These are phyloP conservation scores for Micromonas commoda DNA, from an alignment of 139 green algal genomes.

Conservation along the genomic window DNA sequence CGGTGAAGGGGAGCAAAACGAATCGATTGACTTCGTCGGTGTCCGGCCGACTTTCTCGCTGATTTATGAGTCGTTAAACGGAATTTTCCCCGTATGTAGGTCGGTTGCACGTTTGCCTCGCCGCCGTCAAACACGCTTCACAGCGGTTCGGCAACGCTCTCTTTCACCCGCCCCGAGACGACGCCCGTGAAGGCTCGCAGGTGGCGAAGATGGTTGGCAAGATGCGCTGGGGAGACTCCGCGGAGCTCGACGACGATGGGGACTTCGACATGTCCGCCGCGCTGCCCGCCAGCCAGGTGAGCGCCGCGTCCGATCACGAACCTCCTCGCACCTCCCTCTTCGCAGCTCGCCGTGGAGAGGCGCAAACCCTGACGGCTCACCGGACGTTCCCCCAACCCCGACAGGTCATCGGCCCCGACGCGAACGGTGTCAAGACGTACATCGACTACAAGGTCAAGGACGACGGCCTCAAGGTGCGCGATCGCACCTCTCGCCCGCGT, in stretches of 20 bases:
- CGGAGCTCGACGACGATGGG: slow-evolving; percentile 1
- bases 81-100: too few relatives aligned
- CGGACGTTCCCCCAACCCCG: background rate
- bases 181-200: background rate
- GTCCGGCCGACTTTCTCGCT: too few relatives aligned
- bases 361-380: too few relatives aligned
- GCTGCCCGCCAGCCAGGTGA: background rate
- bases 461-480: slow-evolving; percentile 61
- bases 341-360: too few relatives aligned
- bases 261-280: background rate
- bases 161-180: background rate
- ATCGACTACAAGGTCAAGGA: slow-evolving; percentile 88
- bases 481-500: background rate
- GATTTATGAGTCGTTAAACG: too few relatives aligned
- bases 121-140: too few relatives aligned
- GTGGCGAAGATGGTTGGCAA: background rate
- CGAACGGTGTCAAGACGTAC: slow-evolving; percentile 80
- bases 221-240: background rate
- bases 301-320: too few relatives aligned
- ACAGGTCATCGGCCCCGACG: slow-evolving; percentile 66
- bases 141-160: background rate
- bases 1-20: too few relatives aligned
- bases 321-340: too few relatives aligned
- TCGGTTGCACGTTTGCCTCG: too few relatives aligned
- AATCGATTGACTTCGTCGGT: too few relatives aligned